phyloP scores from a whole-genome alignment of 129 eudicot species.

The Helianthus annuus region HanXRQr2.0-SUNRISE NC_035439.2:121375789-121376288 shows the following conservation, averaged over 20 bases:
- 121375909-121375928: no score
- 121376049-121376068: slow-evolving; percentile 57
- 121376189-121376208: neutral
- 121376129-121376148: neutral
- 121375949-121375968: no score
- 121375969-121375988: no score
- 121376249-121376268: slow-evolving; percentile 94
- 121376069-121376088: slow-evolving; percentile 76
- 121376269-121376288: slow-evolving; percentile 92
- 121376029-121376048: slow-evolving; percentile 47
- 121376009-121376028: neutral
- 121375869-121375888: no score
- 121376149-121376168: neutral
- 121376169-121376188: neutral
- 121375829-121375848: no score
- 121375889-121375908: neutral
- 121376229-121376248: slow-evolving; percentile 91
- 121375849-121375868: no score
- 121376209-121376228: slow-evolving; percentile 49
- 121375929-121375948: no score
- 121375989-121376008: neutral
- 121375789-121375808: no score
- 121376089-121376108: slow-evolving; percentile 82
- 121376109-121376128: slow-evolving; percentile 92
- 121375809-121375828: no score